Evolutionary conservation across 176 grass and related monocot species (phyloP), one percentile per base, ranked within the genome.

Genomic region (Aegilops sharonensis): DNA sequence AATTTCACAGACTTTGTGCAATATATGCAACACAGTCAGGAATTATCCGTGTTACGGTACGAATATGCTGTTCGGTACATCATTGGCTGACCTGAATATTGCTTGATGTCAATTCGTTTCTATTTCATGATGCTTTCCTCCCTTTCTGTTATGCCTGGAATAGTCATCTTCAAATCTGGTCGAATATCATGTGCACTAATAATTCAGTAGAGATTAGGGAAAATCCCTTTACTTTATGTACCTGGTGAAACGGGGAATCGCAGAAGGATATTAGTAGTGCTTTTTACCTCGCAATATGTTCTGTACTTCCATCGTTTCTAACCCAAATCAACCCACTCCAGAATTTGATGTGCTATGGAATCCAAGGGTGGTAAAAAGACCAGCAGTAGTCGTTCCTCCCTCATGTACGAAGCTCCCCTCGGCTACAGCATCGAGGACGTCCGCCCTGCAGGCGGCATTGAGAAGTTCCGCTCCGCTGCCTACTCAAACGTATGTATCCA

Each of bases 361-460:
- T 93, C 86, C 68, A 91, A 93, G 87, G 86, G 83, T 81, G 89
- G 92, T 69, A 91, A 91, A 69, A 91, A 89, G 89, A 91, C 92
- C 65, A 93, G 92, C 70, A 91, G 89, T 86, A 93, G 89, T 93
- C 64, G 78, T 72, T 93, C 92, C 9, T 93, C 92, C 54, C 76
- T 93, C 78, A 86, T 88, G 83, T 93, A 93, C 75, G 92, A 93
- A 91, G 86, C 84, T 84, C 92, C 92, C 89, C 92, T 93, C 20
- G 92, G 92, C 39, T 93, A 93, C 89, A 89, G 89, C 92, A 93
- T 93, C 4, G 92, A 93, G 43, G 92, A 93, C 64, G 31, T 93
- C 81, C 92, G 89, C 83, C 92, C 92, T 8, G 86, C 86, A 1
- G 92, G 92, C 2, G 92, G 92, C 83, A 89, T 93, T 79, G 90